Conservation (phyloP, 164 flowering plant genomes). For the Dillenia suffruticosa region DNA sequence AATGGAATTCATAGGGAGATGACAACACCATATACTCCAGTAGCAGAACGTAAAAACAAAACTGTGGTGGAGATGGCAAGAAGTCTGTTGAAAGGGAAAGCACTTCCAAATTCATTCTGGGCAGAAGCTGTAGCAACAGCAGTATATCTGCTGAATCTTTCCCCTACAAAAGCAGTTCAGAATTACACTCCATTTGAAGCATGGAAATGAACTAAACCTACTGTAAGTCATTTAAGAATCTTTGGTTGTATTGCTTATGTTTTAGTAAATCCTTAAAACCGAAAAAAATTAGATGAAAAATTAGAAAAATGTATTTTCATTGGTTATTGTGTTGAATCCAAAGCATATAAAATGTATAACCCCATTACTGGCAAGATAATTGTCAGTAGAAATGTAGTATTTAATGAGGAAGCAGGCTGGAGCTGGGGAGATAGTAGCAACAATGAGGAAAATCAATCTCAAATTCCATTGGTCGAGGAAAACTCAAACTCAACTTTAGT, state of each 20-base stretch:
- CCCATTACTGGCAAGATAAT: not conserved
- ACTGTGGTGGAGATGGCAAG: not conserved
- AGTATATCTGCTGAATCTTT: not conserved
- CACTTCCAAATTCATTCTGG: not conserved
- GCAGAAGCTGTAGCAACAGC: not conserved
- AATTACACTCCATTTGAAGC: not conserved
- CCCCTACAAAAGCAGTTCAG: not conserved
- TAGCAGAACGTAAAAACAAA: not conserved
- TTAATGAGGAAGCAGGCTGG: not conserved
- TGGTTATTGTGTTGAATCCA: not conserved
- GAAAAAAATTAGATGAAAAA: not conserved
- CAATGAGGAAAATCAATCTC: not conserved
- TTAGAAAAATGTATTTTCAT: too few species aligned
- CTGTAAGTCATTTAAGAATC: not conserved
- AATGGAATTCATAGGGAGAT: not conserved
- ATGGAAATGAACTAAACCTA: not conserved
- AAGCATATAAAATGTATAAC: not conserved
- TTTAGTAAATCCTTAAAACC: not conserved
- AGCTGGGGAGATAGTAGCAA: not conserved
- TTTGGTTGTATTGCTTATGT: too few species aligned
- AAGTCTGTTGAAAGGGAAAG: not conserved
- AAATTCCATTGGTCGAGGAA: too few species aligned
- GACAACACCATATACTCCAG: not conserved
- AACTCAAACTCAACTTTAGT: too few species aligned
- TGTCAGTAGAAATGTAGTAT: too few species aligned